phyloP scores from a whole-genome alignment of 495 filamentous ascomycete species.

The Penicillium cataractarum region DNA sequence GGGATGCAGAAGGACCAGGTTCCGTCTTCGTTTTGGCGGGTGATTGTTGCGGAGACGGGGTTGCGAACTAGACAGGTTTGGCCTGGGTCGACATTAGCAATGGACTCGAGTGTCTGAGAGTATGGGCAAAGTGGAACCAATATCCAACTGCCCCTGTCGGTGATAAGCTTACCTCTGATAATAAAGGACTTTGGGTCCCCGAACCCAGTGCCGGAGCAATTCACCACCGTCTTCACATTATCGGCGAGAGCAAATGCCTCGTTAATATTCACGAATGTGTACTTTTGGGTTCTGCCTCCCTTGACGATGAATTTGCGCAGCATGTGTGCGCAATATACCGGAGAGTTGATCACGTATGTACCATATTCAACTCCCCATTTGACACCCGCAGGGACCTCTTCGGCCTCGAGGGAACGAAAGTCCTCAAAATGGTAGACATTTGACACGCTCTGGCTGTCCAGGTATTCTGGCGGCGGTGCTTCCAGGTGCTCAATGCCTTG shows the following conservation, averaged over 20 bases:
- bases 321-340: conserved; percentile 62
- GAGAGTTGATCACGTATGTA: conserved; percentile 63
- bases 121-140: not conserved
- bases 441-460: conserved; percentile 34
- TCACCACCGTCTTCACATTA: conserved; percentile 55
- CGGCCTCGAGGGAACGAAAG: conserved; percentile 43
- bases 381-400: conserved; percentile 51
- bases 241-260: conserved; percentile 52
- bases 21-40: conserved; percentile 60
- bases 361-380: conserved; percentile 60
- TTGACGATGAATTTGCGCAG: conserved; percentile 53
- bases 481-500: conserved; percentile 65
- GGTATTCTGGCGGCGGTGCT: conserved; percentile 46
- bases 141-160: too few species aligned
- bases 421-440: conserved; percentile 43
- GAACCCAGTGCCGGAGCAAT: conserved; percentile 61
- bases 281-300: conserved; percentile 51
- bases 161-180: conserved; percentile 48
- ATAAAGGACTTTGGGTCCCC: conserved; percentile 55
- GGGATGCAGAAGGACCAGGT: conserved; percentile 65
- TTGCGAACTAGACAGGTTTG: conserved; percentile 53
- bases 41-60: conserved; percentile 56
- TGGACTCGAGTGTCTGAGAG: not conserved
- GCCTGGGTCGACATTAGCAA: conserved; percentile 20
- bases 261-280: conserved; percentile 44